Evolutionary conservation across 352 stramenopile species (phyloP).

Genomic region (Pythium coloratum): DNA sequence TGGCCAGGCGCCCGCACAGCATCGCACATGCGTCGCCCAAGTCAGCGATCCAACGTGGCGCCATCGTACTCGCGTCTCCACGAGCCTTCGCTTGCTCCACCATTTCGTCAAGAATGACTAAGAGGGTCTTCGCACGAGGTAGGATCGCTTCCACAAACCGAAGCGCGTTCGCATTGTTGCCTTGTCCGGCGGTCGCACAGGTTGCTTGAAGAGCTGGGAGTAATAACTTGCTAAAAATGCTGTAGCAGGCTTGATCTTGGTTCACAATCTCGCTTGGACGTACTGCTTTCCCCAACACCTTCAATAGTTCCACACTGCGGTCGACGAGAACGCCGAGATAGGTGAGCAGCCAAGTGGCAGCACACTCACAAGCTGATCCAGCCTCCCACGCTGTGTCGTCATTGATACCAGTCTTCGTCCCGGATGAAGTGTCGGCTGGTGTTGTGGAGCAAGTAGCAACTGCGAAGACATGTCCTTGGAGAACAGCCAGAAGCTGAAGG

Average conservation of each 20-base stretch:
- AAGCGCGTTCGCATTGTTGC: background rate
- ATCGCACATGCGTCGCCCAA: slow-evolving; percentile 44
- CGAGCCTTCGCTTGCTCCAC: background rate
- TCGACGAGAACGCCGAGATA: background rate
- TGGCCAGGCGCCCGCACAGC: slow-evolving; percentile 46
- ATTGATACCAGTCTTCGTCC: background rate
- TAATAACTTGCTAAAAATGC: background rate
- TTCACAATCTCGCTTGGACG: background rate
- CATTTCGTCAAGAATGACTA: background rate
- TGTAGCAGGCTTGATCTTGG: background rate
- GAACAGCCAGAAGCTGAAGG: slow-evolving; percentile 12
- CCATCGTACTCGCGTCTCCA: background rate
- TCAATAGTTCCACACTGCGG: background rate
- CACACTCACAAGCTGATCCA: background rate
- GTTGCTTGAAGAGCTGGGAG: background rate
- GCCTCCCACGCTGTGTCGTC: background rate
- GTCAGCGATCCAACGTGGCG: slow-evolving; percentile 46
- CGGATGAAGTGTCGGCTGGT: background rate
- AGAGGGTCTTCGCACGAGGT: background rate
- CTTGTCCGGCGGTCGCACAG: background rate
- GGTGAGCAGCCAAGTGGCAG: background rate
- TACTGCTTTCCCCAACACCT: background rate
- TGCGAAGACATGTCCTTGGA: slow-evolving; percentile 18
- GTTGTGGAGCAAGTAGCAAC: background rate
- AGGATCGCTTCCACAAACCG: background rate